Conservation (phyloP, 2,329 filamentous ascomycete genomes). For the Beauveria australis region DNA sequence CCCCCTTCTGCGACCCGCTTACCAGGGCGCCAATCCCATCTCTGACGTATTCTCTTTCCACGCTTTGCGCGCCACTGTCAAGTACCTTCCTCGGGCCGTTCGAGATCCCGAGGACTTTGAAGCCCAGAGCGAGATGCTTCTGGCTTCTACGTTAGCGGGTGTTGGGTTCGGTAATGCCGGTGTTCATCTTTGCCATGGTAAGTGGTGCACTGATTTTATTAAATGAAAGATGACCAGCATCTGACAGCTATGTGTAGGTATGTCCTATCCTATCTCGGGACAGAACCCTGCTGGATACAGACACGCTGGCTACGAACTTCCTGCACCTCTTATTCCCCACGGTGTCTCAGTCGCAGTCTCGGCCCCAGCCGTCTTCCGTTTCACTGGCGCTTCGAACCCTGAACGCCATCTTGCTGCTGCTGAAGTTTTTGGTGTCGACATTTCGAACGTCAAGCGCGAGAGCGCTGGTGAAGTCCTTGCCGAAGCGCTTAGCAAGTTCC, state of each 20-base stretch:
- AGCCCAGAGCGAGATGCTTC: slow-evolving; percentile 90
- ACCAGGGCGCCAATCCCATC: slow-evolving; percentile 96
- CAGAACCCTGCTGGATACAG: slow-evolving; percentile 81
- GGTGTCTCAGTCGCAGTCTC: slow-evolving; percentile 93
- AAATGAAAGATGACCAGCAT: not conserved
- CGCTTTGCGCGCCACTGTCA: slow-evolving; percentile 73
- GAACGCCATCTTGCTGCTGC: slow-evolving; percentile 85
- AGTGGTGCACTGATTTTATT: slow-evolving; percentile 17
- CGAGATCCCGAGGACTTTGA: slow-evolving; percentile 84
- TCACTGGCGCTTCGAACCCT: slow-evolving; percentile 85
- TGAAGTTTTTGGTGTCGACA: slow-evolving; percentile 83
- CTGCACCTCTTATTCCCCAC: slow-evolving; percentile 79
- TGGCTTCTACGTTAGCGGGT: slow-evolving; percentile 87
- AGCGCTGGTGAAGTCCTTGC: slow-evolving; percentile 81
- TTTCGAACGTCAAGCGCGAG: slow-evolving; percentile 78
- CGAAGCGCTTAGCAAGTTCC: slow-evolving; percentile 74
- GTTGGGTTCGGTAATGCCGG: slow-evolving; percentile 97
- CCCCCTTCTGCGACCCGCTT: slow-evolving; percentile 83
- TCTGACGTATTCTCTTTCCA: slow-evolving; percentile 93
- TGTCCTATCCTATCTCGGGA: slow-evolving; percentile 95
- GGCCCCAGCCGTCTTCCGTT: slow-evolving; percentile 86
- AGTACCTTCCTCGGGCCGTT: slow-evolving; percentile 85
- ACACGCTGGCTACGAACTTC: slow-evolving; percentile 77
- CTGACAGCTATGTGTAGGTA: slow-evolving; percentile 42
- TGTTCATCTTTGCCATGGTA: slow-evolving; percentile 67